Percentiles rank a stretch among this genome's conserved stretches.
These are phyloP conservation scores for Pelargonium nanum DNA, from an alignment of 345 rosid species.

Conservation along the genomic window DNA sequence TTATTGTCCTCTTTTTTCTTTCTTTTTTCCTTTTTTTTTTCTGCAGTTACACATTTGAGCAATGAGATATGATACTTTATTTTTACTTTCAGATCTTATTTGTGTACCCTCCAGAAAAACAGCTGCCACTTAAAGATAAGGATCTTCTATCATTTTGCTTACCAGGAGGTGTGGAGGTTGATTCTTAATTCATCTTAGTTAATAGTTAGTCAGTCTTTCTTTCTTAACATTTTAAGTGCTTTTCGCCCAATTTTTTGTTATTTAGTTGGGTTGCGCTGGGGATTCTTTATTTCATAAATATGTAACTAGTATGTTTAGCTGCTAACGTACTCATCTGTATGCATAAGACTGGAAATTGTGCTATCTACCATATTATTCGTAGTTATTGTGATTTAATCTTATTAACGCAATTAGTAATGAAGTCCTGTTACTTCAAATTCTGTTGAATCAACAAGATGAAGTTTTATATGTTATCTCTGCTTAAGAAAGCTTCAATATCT, in stretches of 20 bases:
- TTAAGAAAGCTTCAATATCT: neutral
- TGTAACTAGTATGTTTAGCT: neutral
- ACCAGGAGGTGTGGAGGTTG: slow-evolving; percentile 90
- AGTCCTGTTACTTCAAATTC: no score
- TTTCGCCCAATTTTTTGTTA: neutral
- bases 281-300: neutral
- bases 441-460: no score
- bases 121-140: slow-evolving; percentile 64
- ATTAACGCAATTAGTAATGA: no score
- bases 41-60: neutral
- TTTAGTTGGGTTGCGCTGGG: neutral
- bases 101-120: slow-evolving; percentile 86
- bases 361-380: no score
- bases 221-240: neutral
- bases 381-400: no score
- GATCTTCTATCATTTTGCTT: slow-evolving; percentile 93
- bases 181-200: slow-evolving; percentile 7
- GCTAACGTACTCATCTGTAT: neutral
- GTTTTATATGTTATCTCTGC: no score
- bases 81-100: slow-evolving; percentile 58
- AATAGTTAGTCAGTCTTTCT: neutral
- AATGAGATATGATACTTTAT: slow-evolving; percentile 12
- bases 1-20: slow-evolving; percentile 1
- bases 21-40: slow-evolving; percentile 1
- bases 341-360: no score